Evolutionary conservation across 805 yeast genomes (phyloP), one percentile per base, ranked within the genome.

Genomic region (Cyberlindnera lachancei): DNA sequence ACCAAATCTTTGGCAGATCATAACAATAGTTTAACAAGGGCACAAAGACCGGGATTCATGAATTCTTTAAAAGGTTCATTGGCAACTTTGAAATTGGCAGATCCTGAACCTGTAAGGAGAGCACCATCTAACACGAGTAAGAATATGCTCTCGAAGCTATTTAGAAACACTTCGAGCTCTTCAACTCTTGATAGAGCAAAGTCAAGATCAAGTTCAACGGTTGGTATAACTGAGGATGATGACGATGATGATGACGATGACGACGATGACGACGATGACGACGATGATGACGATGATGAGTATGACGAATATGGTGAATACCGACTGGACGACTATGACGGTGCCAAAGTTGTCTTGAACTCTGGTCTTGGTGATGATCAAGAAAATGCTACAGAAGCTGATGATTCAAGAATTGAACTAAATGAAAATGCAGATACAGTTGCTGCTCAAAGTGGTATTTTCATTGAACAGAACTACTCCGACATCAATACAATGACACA

Each of bases 61-160:
- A 40, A 40, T 14, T 39, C 44, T 1, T 13, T 42, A 5, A 24
- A 34, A 12, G 33, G 35, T 14, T 36, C 41, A 7, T 27, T 40
- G 6, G 41, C 42, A 7, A 40, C 46, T 14, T 22, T 42, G 23
- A 31, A 34, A 28, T 10, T 40, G 5, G 21, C 25, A 10, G 40
- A 33, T 11, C 12, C 26, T 13, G 28, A 12, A 2, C 24, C 14
- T 7, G 15, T 24, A 23, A 18, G 29, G 20, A 30, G 35, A 18
- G 37, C 31, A 14, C 15, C 36, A 8, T 33, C 42, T n/a, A 23
- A 23, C 7, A 15, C 34, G 3, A 39, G 40, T 13, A 42, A 43
- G 35, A 40, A 41, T 18, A 44, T 45, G 14, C 48, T 50, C 13
- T 42, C 53, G 12, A 50, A 45, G 26, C 23, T 50, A 11, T 50